phyloP scores from a whole-genome alignment of 2,329 filamentous ascomycete species.

The Ophiostoma quercus region DNA sequence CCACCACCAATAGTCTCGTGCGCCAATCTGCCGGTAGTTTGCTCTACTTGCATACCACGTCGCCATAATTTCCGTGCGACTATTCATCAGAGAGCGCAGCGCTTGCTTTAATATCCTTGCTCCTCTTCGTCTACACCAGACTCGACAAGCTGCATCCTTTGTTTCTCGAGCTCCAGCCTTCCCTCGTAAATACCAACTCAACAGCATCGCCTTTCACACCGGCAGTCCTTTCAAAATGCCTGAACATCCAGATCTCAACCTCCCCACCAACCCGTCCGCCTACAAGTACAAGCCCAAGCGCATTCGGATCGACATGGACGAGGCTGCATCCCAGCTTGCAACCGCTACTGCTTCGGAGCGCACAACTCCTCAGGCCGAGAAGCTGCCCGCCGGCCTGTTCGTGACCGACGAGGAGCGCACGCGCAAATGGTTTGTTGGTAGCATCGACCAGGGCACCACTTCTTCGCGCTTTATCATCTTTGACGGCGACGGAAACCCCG shows the following conservation, averaged over 20 bases:
- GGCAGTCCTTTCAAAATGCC: slow-evolving; percentile 16
- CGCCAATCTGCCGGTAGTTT: slow-evolving; percentile 2
- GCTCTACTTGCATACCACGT: neutral
- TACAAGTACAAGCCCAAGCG: slow-evolving; percentile 22
- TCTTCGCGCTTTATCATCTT: slow-evolving; percentile 89
- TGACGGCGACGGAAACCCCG: slow-evolving; percentile 68
- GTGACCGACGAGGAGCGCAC: slow-evolving; percentile 34
- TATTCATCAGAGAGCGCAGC: neutral
- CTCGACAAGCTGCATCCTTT: neutral
- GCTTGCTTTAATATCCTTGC: neutral
- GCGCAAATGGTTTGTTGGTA: slow-evolving; percentile 66
- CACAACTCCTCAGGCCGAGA: slow-evolving; percentile 21
- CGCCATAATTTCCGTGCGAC: slow-evolving; percentile 1
- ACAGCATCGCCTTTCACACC: neutral
- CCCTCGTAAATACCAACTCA: neutral
- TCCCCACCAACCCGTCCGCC: slow-evolving; percentile 20
- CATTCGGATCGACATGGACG: slow-evolving; percentile 23
- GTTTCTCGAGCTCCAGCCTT: neutral
- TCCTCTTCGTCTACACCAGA: neutral
- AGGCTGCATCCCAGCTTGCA: slow-evolving; percentile 19
- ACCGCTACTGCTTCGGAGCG: slow-evolving; percentile 21
- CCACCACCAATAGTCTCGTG: neutral
- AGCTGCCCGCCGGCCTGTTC: slow-evolving; percentile 33
- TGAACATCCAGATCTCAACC: neutral
- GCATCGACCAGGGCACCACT: slow-evolving; percentile 87